Evolutionary conservation across 176 grass and related monocot genomes (phyloP).

Genomic region (Elymus sibiricus): DNA sequence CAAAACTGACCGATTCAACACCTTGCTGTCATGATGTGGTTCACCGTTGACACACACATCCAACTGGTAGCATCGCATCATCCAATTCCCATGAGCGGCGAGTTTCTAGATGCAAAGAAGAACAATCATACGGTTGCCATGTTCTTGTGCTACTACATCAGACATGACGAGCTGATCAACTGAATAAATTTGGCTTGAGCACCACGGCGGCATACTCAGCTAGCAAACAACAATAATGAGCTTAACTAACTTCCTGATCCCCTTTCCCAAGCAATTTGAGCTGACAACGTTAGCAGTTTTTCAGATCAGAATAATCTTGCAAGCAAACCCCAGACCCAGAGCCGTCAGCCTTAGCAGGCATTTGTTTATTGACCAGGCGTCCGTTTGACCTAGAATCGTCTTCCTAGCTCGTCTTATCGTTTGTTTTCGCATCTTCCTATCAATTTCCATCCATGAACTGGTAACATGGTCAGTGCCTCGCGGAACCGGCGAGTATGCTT

Average conservation of each 20-base stretch:
- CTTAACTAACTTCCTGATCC: not conserved
- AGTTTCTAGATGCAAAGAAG: not conserved
- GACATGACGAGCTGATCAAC: not conserved
- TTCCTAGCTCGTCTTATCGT: not conserved
- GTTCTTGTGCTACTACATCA: too few species aligned
- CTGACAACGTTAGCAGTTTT: not conserved
- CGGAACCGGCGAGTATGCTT: too few species aligned
- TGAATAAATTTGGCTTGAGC: not conserved
- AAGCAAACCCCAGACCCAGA: not conserved
- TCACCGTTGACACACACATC: too few species aligned
- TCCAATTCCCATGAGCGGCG: not conserved
- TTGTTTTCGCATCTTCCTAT: not conserved
- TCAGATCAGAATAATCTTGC: constrained; percentile 26
- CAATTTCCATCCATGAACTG: not conserved
- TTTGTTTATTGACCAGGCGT: not conserved
- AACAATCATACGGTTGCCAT: not conserved
- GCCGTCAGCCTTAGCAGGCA: not conserved
- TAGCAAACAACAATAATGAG: not conserved
- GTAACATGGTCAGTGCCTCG: too few species aligned
- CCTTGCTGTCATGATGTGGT: too few species aligned
- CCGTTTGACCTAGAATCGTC: constrained; percentile 29
- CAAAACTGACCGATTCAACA: too few species aligned
- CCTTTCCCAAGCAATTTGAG: too few species aligned
- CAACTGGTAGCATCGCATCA: too few species aligned
- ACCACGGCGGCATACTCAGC: not conserved